Evolutionary conservation across 2,329 filamentous ascomycete genomes (phyloP).

Genomic region (Pestalotiopsis sp.): DNA sequence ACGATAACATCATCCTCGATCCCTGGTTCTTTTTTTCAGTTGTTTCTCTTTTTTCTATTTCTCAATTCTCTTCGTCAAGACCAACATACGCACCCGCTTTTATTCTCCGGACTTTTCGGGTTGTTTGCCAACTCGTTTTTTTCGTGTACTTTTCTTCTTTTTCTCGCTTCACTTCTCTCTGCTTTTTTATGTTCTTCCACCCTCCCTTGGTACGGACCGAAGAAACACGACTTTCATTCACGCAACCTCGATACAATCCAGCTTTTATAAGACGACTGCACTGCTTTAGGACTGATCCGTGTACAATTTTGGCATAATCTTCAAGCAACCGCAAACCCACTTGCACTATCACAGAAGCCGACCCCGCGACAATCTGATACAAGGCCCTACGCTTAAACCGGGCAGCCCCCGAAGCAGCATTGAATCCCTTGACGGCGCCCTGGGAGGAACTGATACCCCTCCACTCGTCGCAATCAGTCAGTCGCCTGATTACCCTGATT

Average conservation of each 20-base stretch:
- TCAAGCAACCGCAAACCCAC: conserved; percentile 9
- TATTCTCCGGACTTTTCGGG: neutral
- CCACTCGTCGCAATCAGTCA: neutral
- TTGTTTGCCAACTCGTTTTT: neutral
- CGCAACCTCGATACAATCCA: no score
- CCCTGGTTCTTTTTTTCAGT: neutral
- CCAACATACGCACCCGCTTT: neutral
- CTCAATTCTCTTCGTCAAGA: neutral
- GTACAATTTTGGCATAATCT: neutral
- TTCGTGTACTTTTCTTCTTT: neutral
- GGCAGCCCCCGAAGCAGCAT: neutral
- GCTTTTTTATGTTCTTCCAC: neutral
- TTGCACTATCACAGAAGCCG: neutral
- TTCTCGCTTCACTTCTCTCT: neutral
- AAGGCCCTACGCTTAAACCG: neutral
- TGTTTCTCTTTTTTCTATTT: neutral
- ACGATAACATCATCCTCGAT: conserved; percentile 3
- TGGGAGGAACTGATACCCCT: neutral
- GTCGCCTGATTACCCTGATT: neutral
- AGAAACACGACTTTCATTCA: neutral
- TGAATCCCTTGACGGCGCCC: neutral
- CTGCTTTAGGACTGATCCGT: neutral
- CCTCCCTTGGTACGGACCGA: neutral
- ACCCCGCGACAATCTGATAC: conserved; percentile 19
- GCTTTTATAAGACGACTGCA: neutral